These are phyloP conservation scores for Calocera cornea DNA, from an alignment of 768 basidiomycete species.

Conservation along the genomic window DNA sequence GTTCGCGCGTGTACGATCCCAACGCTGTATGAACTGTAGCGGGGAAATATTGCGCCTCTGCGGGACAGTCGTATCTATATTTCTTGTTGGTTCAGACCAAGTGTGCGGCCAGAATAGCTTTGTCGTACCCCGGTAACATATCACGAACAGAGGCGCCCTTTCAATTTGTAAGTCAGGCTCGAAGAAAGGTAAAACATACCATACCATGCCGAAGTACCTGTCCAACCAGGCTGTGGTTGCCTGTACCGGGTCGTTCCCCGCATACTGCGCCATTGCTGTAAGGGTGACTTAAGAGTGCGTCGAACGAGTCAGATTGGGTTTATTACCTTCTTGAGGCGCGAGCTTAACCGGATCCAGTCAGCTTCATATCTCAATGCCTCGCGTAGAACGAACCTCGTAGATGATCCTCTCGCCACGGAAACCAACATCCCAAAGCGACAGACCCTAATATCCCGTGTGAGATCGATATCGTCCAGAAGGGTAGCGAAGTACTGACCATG, in stretches of 20 bases:
- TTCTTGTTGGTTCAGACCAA: too few relatives aligned
- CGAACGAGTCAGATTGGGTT: conserved; percentile 18
- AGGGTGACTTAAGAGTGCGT: neutral
- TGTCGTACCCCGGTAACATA: conserved; percentile 44
- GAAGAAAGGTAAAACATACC: neutral
- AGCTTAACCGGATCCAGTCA: conserved; percentile 25
- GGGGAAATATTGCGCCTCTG: conserved; percentile 46
- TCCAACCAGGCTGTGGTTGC: conserved; percentile 49
- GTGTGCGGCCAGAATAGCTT: too few relatives aligned
- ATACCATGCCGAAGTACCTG: conserved; percentile 45
- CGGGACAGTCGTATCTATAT: conserved; percentile 46
- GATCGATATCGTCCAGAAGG: conserved; percentile 14
- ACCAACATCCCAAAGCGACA: conserved; percentile 45
- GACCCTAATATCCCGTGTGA: conserved; percentile 15
- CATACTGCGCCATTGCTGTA: conserved; percentile 22
- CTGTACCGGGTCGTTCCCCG: conserved; percentile 50
- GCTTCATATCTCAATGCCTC: neutral
- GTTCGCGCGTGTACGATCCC: conserved; percentile 35
- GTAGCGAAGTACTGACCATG: conserved; percentile 30
- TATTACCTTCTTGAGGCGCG: conserved; percentile 47
- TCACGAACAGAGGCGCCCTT: conserved; percentile 39
- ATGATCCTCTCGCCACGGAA: conserved; percentile 47
- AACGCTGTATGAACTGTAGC: conserved; percentile 37
- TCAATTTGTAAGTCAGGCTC: neutral
- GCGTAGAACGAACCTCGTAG: conserved; percentile 34